phyloP scores from a whole-genome alignment of 2,329 filamentous ascomycete species.

The Lasiodiplodia theobromae region DNA sequence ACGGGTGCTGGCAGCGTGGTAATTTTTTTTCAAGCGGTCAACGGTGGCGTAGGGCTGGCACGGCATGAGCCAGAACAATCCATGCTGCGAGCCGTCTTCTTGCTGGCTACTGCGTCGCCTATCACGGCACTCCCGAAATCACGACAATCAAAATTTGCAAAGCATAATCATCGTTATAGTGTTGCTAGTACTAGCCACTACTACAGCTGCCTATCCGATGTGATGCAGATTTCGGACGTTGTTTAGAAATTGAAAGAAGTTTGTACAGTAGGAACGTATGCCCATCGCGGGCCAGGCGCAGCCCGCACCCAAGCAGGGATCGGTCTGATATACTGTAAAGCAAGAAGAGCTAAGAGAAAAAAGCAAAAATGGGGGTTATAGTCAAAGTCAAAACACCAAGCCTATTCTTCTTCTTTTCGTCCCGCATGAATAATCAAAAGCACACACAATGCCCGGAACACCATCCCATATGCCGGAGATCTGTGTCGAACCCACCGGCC shows the following conservation, averaged over 20 bases:
- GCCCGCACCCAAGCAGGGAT: slow-evolving; percentile 1
- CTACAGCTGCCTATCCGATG: slow-evolving; percentile 14
- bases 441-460: slow-evolving; percentile 16
- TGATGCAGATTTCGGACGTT: slow-evolving; percentile 20
- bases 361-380: slow-evolving; percentile 15
- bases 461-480: slow-evolving; percentile 12
- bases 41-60: slow-evolving; percentile 1
- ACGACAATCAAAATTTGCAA: not conserved
- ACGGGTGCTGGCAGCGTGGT: not conserved
- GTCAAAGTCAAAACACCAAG: slow-evolving; percentile 23
- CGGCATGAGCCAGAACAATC: not conserved
- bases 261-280: slow-evolving; percentile 15
- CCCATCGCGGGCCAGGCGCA: slow-evolving; percentile 8
- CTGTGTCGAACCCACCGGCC: not conserved
- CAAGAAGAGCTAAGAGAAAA: not conserved
- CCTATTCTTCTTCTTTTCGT: slow-evolving; percentile 22
- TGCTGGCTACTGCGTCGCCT: not conserved
- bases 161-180: slow-evolving; percentile 27
- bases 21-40: not conserved
- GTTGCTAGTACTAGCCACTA: slow-evolving; percentile 13
- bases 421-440: slow-evolving; percentile 24
- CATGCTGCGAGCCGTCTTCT: not conserved
- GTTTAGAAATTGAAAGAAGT: slow-evolving; percentile 16
- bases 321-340: slow-evolving; percentile 22
- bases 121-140: not conserved